Conservation (phyloP, 2,329 filamentous ascomycete species). For the Raffaelea ambrosiae region DNA sequence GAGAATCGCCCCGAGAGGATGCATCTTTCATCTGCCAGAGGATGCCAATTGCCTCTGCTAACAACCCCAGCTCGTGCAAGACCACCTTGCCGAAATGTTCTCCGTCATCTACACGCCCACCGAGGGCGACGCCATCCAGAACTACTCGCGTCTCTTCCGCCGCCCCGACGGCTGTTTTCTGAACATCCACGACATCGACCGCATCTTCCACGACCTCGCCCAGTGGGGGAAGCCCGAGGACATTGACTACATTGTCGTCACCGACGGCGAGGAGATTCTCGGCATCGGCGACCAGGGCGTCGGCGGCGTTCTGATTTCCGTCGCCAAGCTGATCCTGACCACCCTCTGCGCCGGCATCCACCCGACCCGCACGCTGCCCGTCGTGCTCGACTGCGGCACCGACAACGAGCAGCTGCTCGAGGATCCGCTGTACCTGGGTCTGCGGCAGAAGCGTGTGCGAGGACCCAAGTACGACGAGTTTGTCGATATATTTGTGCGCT, state of each 20-base stretch:
- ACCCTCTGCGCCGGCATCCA: constrained; percentile 84
- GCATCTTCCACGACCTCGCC: constrained; percentile 56
- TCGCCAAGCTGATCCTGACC: constrained; percentile 74
- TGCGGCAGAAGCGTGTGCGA: constrained; percentile 55
- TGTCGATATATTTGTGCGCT: constrained; percentile 63
- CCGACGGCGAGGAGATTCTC: constrained; percentile 66
- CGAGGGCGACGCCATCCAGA: constrained; percentile 79
- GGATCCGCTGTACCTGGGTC: constrained; percentile 72
- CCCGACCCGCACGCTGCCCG: constrained; percentile 67
- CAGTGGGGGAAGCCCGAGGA: constrained; percentile 65
- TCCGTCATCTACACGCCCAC: constrained; percentile 87
- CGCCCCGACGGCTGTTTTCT: constrained; percentile 74
- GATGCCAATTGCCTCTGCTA: no score
- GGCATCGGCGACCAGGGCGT: constrained; percentile 87
- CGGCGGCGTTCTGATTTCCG: constrained; percentile 74
- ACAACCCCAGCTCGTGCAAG: constrained; percentile 63
- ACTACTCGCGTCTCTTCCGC: constrained; percentile 72
- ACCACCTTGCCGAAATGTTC: constrained; percentile 81
- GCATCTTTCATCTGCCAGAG: no score
- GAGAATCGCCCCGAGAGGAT: no score
- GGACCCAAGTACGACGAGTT: constrained; percentile 70
- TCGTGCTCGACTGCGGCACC: constrained; percentile 80
- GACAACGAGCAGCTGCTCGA: constrained; percentile 67
- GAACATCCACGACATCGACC: constrained; percentile 60
- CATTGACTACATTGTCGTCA: constrained; percentile 83